A percentile compares a stretch with the other conserved stretches of the same genome.
Conservation (phyloP, 1,284 basidiomycete species). For the Moesziomyces antarcticus region DNA sequence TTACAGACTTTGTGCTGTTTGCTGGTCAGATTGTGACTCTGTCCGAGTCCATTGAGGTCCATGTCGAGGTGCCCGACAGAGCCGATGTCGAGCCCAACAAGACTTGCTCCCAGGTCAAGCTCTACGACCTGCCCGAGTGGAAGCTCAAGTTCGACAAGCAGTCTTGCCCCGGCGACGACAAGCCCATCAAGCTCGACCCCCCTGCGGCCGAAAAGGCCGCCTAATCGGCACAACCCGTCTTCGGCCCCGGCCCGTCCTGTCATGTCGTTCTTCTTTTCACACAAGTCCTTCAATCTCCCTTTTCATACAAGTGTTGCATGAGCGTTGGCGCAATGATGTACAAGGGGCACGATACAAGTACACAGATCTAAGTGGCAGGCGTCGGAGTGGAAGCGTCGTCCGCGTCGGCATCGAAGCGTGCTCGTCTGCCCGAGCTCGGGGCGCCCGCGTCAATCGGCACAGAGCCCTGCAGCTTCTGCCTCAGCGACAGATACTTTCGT, state of each 20-base stretch:
- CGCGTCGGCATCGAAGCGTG: slow-evolving; percentile 11
- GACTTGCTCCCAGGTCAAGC: slow-evolving; percentile 9
- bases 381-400: slow-evolving; percentile 11
- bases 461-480: slow-evolving; percentile 42
- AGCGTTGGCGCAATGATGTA: not conserved
- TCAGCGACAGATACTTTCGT: slow-evolving; percentile 74
- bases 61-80: slow-evolving; percentile 4
- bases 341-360: slow-evolving; percentile 17
- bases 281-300: not conserved
- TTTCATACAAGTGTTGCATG: too few species aligned
- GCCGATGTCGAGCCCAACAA: not conserved
- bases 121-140: slow-evolving; percentile 11
- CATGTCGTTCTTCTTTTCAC: not conserved
- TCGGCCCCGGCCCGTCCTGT: not conserved
- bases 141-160: not conserved
- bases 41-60: slow-evolving; percentile 10
- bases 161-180: slow-evolving; percentile 23
- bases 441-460: slow-evolving; percentile 29
- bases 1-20: slow-evolving; percentile 17
- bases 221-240: too few species aligned
- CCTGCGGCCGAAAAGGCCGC: too few species aligned
- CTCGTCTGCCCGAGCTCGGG: slow-evolving; percentile 4
- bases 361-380: slow-evolving; percentile 10
- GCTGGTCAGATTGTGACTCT: slow-evolving; percentile 18
- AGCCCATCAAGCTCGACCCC: slow-evolving; percentile 10